Percentiles rank a stretch among this genome's conserved stretches.
phyloP scores from a whole-genome alignment of 2,329 filamentous ascomycete genomes.

The Colletotrichum theobromicola region DNA sequence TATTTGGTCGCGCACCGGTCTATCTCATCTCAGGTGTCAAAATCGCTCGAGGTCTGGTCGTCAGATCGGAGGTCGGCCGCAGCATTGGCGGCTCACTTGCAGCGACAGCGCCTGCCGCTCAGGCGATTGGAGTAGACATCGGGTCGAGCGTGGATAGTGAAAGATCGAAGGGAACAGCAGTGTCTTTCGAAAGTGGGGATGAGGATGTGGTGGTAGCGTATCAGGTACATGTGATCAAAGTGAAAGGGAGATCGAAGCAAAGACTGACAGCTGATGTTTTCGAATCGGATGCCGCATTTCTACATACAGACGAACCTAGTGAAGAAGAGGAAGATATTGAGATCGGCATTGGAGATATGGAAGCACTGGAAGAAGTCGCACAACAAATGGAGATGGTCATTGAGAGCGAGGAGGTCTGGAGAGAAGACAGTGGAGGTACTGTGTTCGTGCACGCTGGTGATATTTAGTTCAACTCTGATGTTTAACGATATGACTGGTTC shows the following conservation, averaged over 20 bases:
- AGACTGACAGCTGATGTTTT: neutral
- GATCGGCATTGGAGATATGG: neutral
- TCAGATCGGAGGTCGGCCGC: neutral
- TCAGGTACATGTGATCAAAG: neutral
- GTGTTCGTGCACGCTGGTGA: neutral
- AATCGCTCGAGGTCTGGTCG: neutral
- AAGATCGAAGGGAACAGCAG: too few species aligned
- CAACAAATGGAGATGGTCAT: neutral
- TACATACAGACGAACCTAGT: neutral
- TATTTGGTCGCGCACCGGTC: neutral
- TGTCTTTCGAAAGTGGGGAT: neutral
- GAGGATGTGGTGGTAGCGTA: neutral
- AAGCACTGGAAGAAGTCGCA: neutral
- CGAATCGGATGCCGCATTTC: neutral
- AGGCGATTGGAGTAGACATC: neutral
- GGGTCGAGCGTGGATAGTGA: neutral
- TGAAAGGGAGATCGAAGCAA: neutral
- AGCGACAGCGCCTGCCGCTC: neutral
- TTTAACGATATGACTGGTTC: too few species aligned
- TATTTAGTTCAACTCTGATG: too few species aligned
- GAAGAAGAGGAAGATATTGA: neutral
- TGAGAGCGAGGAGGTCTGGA: neutral
- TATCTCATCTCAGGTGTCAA: neutral
- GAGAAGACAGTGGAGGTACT: neutral
- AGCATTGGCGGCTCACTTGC: neutral